A percentile compares a stretch with the other conserved stretches of the same genome.
These are phyloP conservation scores for Salvia hispanica DNA, from an alignment of 257 asterid genomes.

Conservation along the genomic window DNA sequence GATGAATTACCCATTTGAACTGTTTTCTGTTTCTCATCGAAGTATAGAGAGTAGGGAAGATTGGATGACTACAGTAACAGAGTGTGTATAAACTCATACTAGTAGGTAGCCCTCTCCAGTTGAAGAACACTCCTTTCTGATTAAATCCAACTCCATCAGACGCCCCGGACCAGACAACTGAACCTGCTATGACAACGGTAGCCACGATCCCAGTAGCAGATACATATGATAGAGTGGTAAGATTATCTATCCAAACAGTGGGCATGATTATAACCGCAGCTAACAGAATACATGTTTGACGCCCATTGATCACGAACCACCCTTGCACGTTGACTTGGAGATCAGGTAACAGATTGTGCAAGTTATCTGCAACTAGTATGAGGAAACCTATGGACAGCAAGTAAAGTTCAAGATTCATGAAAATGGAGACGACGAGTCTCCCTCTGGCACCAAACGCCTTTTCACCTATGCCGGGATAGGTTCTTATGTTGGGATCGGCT, in stretches of 20 bases:
- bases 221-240: constrained; percentile 55
- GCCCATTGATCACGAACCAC: not conserved
- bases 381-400: constrained; percentile 66
- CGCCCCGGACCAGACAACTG: constrained; percentile 49
- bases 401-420: constrained; percentile 45
- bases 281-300: constrained; percentile 43
- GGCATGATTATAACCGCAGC: constrained; percentile 48
- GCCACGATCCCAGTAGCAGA: constrained; percentile 70
- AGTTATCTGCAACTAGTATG: constrained; percentile 59
- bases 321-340: constrained; percentile 30
- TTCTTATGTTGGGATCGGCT: too few relatives aligned
- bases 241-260: constrained; percentile 52
- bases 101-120: constrained; percentile 59
- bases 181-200: constrained; percentile 42
- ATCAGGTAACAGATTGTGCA: constrained; percentile 44
- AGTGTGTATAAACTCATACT: constrained; percentile 61
- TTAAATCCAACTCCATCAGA: constrained; percentile 49
- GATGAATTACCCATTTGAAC: too few relatives aligned
- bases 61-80: constrained; percentile 77
- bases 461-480: too few relatives aligned
- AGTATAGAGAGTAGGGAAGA: constrained; percentile 66
- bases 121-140: constrained; percentile 42
- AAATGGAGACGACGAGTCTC: too few relatives aligned
- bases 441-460: too few relatives aligned
- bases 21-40: constrained; percentile 60